phyloP scores from a whole-genome alignment of 306 rosid genomes.

The Prosopis cineraria region DNA sequence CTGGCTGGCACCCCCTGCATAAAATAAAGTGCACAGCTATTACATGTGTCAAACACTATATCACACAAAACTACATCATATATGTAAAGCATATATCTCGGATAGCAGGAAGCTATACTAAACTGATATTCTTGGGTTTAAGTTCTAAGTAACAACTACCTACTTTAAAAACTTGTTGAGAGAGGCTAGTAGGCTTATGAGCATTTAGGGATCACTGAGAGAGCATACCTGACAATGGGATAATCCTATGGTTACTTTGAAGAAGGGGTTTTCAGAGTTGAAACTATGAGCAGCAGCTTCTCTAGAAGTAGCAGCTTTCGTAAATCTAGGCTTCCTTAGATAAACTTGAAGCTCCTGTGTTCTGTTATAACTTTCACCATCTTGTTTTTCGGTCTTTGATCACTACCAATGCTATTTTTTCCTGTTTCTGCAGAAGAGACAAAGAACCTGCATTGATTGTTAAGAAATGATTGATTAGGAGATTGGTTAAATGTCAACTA shows the following conservation, averaged over 20 bases:
- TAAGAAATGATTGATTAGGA: background rate
- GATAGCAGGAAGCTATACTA: no score
- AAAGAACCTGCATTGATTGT: background rate
- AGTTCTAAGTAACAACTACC: no score
- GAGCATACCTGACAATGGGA: no score
- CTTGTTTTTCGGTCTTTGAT: background rate
- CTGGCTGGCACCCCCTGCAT: background rate
- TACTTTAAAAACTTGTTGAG: no score
- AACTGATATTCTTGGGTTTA: no score
- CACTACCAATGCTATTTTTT: background rate
- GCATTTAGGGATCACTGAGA: no score
- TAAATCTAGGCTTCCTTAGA: background rate
- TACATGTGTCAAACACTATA: background rate
- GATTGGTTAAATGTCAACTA: background rate
- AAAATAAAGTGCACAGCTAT: background rate
- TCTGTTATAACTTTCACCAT: background rate
- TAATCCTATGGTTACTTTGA: background rate
- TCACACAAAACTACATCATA: no score
- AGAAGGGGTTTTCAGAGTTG: background rate
- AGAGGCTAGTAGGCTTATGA: no score
- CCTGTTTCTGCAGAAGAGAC: background rate
- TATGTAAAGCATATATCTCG: no score
- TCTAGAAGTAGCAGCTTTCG: background rate
- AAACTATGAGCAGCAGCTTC: background rate
- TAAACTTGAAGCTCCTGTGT: background rate